Evolutionary conservation across 2,329 filamentous ascomycete species (phyloP).

Genomic region (Kalmusia sp.): DNA sequence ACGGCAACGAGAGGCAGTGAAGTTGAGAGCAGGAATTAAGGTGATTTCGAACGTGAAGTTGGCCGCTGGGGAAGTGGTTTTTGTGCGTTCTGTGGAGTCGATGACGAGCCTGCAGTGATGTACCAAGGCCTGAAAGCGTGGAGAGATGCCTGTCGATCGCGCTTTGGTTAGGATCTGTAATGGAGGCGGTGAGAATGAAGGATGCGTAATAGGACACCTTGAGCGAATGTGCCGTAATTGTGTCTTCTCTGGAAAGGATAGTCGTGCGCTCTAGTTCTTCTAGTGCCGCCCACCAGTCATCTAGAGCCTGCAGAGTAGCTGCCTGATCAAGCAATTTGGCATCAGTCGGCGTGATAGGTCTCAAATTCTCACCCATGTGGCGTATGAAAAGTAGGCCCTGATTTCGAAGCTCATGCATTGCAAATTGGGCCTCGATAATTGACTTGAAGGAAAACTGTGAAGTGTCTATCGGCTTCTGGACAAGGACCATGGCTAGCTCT

Average conservation of each 20-base stretch:
- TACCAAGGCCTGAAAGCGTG: conserved; percentile 23
- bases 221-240: conserved; percentile 19
- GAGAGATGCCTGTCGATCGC: conserved; percentile 23
- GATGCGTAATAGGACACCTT: conserved; percentile 21
- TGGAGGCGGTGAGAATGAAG: conserved; percentile 18
- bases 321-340: conserved; percentile 15
- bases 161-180: conserved; percentile 14
- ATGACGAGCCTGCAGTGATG: conserved; percentile 26
- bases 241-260: conserved; percentile 18
- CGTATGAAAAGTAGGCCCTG: conserved; percentile 20
- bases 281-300: conserved; percentile 20
- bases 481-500: conserved; percentile 16
- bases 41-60: conserved; percentile 30
- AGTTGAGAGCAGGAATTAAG: conserved; percentile 22
- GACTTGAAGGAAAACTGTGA: conserved; percentile 10
- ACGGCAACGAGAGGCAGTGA: conserved; percentile 23
- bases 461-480: conserved; percentile 5
- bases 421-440: conserved; percentile 23
- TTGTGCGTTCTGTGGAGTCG: conserved; percentile 14
- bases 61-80: conserved; percentile 11
- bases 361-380: conserved; percentile 9
- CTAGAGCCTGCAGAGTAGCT: conserved; percentile 22
- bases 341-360: neutral
- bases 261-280: conserved; percentile 1
- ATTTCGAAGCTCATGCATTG: conserved; percentile 29